Percentiles rank a stretch among this genome's conserved stretches.
Conservation (phyloP, 306 rosid genomes). For the Quercus gilva region DNA sequence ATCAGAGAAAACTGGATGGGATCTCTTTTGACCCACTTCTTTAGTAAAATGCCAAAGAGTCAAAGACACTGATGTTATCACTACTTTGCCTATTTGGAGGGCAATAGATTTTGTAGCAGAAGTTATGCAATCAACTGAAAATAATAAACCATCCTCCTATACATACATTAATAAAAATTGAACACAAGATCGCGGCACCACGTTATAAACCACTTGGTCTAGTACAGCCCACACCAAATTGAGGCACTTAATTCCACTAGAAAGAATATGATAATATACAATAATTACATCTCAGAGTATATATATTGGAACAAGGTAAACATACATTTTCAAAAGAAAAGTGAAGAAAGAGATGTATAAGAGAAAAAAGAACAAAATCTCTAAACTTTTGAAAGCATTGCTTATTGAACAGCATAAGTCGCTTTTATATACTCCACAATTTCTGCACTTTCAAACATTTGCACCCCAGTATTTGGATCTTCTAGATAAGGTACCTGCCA, state of each 20-base stretch:
- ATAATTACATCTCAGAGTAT: background rate
- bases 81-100: background rate
- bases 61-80: background rate
- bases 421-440: slow-evolving; percentile 77
- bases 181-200: background rate
- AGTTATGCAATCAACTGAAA: background rate
- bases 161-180: background rate
- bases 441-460: slow-evolving; percentile 97
- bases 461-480: slow-evolving; percentile 95
- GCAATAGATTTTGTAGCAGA: background rate
- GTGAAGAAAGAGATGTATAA: background rate
- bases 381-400: slow-evolving; percentile 4
- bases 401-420: slow-evolving; percentile 66
- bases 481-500: slow-evolving; percentile 82
- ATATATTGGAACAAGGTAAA: slow-evolving; percentile 3
- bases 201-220: background rate
- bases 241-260: slow-evolving; percentile 12
- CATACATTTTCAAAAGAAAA: slow-evolving; percentile 1
- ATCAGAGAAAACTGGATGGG: too few species aligned
- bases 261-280: slow-evolving; percentile 3
- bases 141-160: background rate
- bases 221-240: background rate
- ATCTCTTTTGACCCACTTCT: too few species aligned
- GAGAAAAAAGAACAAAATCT: slow-evolving; percentile 5
- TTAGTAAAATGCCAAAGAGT: background rate